These are phyloP conservation scores for Wickerhamiella siamensis DNA, from an alignment of 805 yeast genomes.

Conservation along the genomic window DNA sequence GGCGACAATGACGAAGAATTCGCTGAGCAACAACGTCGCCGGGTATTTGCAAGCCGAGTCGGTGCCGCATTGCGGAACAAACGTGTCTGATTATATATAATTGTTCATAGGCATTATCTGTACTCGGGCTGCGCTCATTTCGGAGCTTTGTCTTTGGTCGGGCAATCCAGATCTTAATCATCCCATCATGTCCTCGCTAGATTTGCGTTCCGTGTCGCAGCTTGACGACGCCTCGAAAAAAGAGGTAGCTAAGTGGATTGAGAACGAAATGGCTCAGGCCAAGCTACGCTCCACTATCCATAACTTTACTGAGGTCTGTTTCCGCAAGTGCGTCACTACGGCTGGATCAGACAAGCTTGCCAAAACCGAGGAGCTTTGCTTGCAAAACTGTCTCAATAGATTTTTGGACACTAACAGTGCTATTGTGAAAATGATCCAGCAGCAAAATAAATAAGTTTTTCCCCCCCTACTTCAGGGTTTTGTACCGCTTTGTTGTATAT, in stretches of 20 bases:
- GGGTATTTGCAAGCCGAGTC: not conserved
- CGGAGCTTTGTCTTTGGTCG: too few species aligned
- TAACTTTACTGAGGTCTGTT: conserved; percentile 78
- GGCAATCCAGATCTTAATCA: not conserved
- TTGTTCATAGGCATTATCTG: too few species aligned
- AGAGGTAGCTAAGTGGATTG: conserved; percentile 63
- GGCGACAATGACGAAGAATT: not conserved
- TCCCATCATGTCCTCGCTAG: not conserved
- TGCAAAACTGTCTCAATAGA: conserved; percentile 68
- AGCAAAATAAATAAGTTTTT: not conserved
- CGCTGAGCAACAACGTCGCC: not conserved
- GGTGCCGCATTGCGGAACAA: not conserved
- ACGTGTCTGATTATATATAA: too few species aligned
- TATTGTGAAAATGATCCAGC: conserved; percentile 43
- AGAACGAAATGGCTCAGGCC: conserved; percentile 71
- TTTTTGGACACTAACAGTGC: conserved; percentile 78
- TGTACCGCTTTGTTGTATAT: not conserved
- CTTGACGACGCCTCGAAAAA: conserved; percentile 58
- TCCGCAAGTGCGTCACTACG: conserved; percentile 61
- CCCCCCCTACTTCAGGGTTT: too few species aligned
- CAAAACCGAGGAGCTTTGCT: conserved; percentile 51
- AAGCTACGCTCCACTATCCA: conserved; percentile 70
- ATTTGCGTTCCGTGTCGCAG: conserved; percentile 20
- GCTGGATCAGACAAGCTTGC: conserved; percentile 32
- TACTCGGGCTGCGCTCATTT: too few species aligned